Base-by-base conservation (phyloP, 2,329 filamentous ascomycete species). In the Aspergillus fijiensis region DNA sequence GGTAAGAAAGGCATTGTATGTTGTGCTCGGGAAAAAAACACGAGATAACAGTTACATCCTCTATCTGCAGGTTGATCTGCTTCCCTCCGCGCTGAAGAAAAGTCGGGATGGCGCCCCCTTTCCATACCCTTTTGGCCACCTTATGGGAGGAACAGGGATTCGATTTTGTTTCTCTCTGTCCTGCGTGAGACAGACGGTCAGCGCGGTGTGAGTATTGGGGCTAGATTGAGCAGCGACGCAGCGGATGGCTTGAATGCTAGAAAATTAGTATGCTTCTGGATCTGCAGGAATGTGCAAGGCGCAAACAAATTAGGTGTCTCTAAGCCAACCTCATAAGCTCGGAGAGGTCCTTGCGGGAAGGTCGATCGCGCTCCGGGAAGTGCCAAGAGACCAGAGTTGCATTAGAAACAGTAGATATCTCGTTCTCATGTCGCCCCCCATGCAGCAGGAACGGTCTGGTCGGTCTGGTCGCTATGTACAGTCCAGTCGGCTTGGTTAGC, bases 1-100 rank as follows among this genome's bases (percentile, higher is more conserved):
- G 19, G 21, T 55, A 35, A 55, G 53, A 55, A 55, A 55, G 53
- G 27, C 27, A 55, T 55, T 55, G 53, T 53, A 42, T 53, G 23
- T 49, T 35, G 51, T 25, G 33, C 31, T 16, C n/a, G 39, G 39
- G 39, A 4, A 14, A 42, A 42, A 19, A 42, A 42, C 14, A 42
- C 16, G 39, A n/a, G 39, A n/a, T 42, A 42, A 16, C 39, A 42
- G 23, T 27, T n/a, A 35, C 33, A 12, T 27, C 27, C 27, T 27
- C 27, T 27, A 19, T 49, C 42, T 47, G 53, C 53, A 47, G 42
- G 1, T 19, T 27, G 53, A 25, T 55, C 27, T 29, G 39, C 25
- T 19, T n/a, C 33, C 19, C 19, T 33, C 19, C 27, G 27, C 27
- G 1, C 7, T 27, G 7, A 2, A 27, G 27, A 27, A 27, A 27